These are phyloP conservation scores for Ophiorrhiza pumila DNA, from an alignment of 257 asterid species.

Conservation along the genomic window DNA sequence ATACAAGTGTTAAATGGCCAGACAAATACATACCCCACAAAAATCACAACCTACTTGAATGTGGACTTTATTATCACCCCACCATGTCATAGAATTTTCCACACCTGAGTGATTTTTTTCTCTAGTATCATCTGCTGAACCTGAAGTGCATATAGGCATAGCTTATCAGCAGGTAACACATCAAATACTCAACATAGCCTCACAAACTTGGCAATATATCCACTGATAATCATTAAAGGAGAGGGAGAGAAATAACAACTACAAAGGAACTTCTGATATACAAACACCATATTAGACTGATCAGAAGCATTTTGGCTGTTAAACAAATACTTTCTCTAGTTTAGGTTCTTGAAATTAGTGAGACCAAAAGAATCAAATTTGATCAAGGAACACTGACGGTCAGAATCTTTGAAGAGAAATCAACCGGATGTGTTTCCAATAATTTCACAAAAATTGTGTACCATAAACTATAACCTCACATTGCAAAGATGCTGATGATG, in stretches of 20 bases:
- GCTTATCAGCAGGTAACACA: not conserved
- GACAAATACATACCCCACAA: slow-evolving; percentile 52
- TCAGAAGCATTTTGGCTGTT: not conserved
- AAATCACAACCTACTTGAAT: slow-evolving; percentile 51
- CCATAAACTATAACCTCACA: not conserved
- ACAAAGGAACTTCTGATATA: not conserved
- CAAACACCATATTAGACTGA: not conserved
- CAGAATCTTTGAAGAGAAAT: not conserved
- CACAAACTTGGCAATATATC: not conserved
- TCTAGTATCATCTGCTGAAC: not conserved
- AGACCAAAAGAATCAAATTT: not conserved
- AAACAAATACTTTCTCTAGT: not conserved
- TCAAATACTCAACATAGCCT: not conserved
- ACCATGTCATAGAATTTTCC: slow-evolving; percentile 29
- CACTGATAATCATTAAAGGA: not conserved
- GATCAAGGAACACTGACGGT: not conserved
- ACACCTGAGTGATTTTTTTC: slow-evolving; percentile 26
- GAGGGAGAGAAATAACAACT: not conserved
- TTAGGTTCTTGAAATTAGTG: not conserved
- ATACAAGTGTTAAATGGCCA: not conserved
- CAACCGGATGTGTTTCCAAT: not conserved
- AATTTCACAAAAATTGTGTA: not conserved
- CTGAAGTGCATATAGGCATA: slow-evolving; percentile 5
- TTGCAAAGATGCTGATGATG: not conserved
- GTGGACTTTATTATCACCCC: slow-evolving; percentile 39